phyloP scores from a whole-genome alignment of 2,329 filamentous ascomycete genomes.

The Madurella fahalii region DNA sequence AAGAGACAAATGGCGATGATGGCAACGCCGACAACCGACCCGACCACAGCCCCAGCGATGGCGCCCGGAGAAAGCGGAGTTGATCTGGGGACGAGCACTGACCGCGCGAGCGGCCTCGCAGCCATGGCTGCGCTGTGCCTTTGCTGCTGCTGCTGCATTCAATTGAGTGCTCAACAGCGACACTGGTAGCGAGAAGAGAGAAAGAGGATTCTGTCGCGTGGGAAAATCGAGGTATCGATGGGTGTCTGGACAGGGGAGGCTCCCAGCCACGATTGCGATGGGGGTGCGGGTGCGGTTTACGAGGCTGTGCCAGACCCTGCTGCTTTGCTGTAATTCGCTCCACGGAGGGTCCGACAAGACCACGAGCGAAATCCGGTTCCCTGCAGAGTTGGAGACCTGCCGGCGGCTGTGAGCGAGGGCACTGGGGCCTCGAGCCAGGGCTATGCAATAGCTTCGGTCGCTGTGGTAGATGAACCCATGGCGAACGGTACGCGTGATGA shows the following conservation, averaged over 20 bases:
- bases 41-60: conserved; percentile 35
- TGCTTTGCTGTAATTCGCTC: conserved; percentile 8
- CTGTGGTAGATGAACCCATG: not conserved
- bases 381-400: not conserved
- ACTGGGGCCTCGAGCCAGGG: conserved; percentile 6
- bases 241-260: conserved; percentile 5
- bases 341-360: not conserved
- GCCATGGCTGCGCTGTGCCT: conserved; percentile 8
- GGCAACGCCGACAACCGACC: conserved; percentile 29
- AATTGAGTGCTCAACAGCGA: conserved; percentile 3
- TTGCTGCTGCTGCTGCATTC: conserved; percentile 1
- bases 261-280: conserved; percentile 12
- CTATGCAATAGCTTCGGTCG: not conserved
- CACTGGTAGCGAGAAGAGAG: conserved; percentile 1
- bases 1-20: conserved; percentile 31
- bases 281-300: not conserved
- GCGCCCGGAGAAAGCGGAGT: conserved; percentile 28
- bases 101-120: conserved; percentile 19
- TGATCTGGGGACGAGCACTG: conserved; percentile 23
- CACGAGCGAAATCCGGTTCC: not conserved
- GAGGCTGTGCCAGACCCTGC: conserved; percentile 13
- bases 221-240: conserved; percentile 7
- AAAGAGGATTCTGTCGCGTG: not conserved
- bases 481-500: not conserved
- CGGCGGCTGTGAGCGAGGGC: conserved; percentile 1